Evolutionary conservation across 345 rosid species (phyloP), one percentile per base, ranked within the genome.

Genomic region (Populus tremula): DNA sequence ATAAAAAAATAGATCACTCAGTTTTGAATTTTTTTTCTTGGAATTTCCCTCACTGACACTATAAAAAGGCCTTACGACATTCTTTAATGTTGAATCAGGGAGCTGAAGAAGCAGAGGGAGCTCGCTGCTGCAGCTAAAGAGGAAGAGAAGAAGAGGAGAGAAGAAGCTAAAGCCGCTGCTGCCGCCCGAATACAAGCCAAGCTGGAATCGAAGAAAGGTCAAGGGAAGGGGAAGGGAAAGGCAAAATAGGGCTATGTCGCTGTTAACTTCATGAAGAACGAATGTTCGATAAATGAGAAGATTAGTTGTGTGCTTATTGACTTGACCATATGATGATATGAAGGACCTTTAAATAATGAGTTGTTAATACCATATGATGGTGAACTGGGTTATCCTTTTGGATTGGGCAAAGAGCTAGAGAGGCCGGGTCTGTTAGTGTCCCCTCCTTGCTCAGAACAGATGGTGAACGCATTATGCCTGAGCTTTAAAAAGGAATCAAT

Each of bases 101-200:
- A 96, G 81, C 87, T 96, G 86, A 93, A 93, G 93, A 93, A 88
- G 88, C 97, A 92, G 76, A 89, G 98, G 82, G 98, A 92, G 85
- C 69, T 87, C 1, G 92, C 96, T 54, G 94, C 97, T 6, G 88
- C 94, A 8, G 72, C 72, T 5, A 96, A 92, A 80, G 99, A 91
- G 78, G 98, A 88, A 74, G 97, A 92, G 69, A 91, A 92, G 87
- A 92, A 78, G 87, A 93, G 81, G 86, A 86, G 99, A 81, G 98
- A 96, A 83, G 97, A 89, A 81, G 98, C 98, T 18, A 93, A 93
- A 83, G 98, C 98, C 5, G 93, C 98, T 0, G 97, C 97, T 0
- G 94, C 98, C n/a, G 93, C 98, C 29, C 91, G 96, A 29, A 82
- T 93, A 76, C 98, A 91, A 67, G 96, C 98, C 86, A 93, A 96